These are phyloP conservation scores for Macaranga tanarius DNA, from an alignment of 441 rosid genomes.

Conservation along the genomic window DNA sequence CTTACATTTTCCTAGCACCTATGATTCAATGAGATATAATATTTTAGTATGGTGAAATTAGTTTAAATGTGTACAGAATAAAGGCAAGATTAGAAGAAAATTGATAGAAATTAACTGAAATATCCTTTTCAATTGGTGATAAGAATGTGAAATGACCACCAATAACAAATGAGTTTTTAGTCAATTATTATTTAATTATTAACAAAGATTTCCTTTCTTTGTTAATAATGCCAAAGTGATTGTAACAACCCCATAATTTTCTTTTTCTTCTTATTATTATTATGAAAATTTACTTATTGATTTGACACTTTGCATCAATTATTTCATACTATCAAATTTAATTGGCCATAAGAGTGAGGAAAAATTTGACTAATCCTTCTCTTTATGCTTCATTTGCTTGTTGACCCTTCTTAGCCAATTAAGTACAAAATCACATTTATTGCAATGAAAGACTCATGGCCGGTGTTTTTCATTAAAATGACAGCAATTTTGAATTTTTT, in stretches of 20 bases:
- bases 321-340: neutral
- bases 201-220: neutral
- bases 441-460: too few species aligned
- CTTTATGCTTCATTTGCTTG: conserved; percentile 15
- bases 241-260: conserved; percentile 11
- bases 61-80: too few species aligned
- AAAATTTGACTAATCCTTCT: conserved; percentile 3
- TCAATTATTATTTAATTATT: conserved; percentile 27
- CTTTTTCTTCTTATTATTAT: neutral
- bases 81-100: neutral
- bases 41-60: too few species aligned
- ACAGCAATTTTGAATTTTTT: too few species aligned
- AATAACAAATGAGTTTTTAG: neutral
- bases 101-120: neutral
- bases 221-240: neutral
- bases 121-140: conserved; percentile 5
- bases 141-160: neutral
- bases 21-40: too few species aligned
- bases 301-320: neutral
- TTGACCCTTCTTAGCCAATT: conserved; percentile 23
- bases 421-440: too few species aligned
- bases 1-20: too few species aligned
- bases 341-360: neutral
- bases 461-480: too few species aligned
- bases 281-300: too few species aligned